Evolutionary conservation across 768 basidiomycete genomes (phyloP).

Genomic region (Hericium rajendrae): DNA sequence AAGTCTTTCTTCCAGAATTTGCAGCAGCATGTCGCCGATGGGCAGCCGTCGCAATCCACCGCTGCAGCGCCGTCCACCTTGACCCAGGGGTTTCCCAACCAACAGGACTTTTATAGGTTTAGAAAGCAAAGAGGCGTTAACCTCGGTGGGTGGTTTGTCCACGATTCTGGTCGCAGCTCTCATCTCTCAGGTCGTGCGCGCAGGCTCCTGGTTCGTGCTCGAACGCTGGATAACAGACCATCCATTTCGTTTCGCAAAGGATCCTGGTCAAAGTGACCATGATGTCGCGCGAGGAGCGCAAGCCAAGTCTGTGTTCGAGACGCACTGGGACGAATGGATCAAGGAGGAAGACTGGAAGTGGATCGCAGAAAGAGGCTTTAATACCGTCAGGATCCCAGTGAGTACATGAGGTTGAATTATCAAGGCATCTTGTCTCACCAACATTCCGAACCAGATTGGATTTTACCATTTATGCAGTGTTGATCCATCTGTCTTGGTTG

Average conservation of each 20-base stretch:
- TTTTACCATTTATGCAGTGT: conserved; percentile 60
- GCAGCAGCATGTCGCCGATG: background rate
- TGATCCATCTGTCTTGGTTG: conserved; percentile 46
- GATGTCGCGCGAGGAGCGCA: conserved; percentile 52
- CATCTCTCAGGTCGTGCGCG: background rate
- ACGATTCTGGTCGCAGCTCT: background rate
- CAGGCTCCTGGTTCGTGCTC: conserved; percentile 73
- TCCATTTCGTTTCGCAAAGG: conserved; percentile 44
- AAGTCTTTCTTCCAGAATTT: conserved; percentile 2
- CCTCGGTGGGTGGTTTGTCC: conserved; percentile 41
- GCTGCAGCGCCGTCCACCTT: background rate
- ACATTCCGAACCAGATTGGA: conserved; percentile 43
- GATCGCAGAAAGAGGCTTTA: conserved; percentile 44
- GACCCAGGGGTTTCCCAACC: conserved; percentile 9
- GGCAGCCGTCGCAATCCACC: background rate
- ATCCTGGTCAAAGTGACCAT: conserved; percentile 56
- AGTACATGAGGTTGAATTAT: conserved; percentile 13
- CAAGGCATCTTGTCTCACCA: background rate
- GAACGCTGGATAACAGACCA: conserved; percentile 64
- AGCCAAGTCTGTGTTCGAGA: conserved; percentile 32
- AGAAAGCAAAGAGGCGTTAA: conserved; percentile 78
- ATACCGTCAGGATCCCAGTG: conserved; percentile 54
- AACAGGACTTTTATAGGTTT: conserved; percentile 38
- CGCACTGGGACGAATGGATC: conserved; percentile 48
- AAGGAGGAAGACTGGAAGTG: conserved; percentile 43